A percentile compares a stretch with the other conserved stretches of the same genome.
Evolutionary conservation across 2,329 filamentous ascomycete species (phyloP).

Genomic region (Colletotrichum echinochloae): DNA sequence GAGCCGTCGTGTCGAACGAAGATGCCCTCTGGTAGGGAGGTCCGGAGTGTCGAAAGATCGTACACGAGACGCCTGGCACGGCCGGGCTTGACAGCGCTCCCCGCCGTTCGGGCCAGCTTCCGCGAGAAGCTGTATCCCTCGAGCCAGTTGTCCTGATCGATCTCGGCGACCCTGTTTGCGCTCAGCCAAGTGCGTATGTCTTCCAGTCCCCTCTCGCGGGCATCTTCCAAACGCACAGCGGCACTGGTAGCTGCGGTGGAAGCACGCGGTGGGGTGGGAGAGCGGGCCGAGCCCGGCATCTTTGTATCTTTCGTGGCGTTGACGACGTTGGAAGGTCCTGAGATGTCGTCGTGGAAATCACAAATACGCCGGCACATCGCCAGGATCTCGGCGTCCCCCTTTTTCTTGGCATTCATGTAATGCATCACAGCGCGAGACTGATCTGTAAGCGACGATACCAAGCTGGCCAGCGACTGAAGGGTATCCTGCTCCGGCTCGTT

Average conservation of each 20-base stretch:
- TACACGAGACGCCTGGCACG: constrained; percentile 62
- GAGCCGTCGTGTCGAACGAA: constrained; percentile 60
- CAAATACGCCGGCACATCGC: neutral
- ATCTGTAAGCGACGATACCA: neutral
- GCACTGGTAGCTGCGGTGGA: neutral
- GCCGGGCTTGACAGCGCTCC: neutral
- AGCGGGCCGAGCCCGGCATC: neutral
- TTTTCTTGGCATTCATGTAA: neutral
- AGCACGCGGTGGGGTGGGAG: neutral
- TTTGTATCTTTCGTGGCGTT: neutral
- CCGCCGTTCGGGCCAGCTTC: neutral
- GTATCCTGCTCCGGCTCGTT: neutral
- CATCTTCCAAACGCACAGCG: neutral
- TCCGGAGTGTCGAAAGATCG: constrained; percentile 59
- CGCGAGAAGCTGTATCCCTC: neutral
- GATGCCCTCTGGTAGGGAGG: constrained; percentile 62
- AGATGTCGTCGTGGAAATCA: neutral
- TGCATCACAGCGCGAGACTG: constrained; percentile 9
- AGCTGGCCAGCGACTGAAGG: neutral
- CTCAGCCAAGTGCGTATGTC: neutral
- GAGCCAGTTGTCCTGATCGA: neutral
- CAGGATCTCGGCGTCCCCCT: neutral
- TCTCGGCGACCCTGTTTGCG: neutral
- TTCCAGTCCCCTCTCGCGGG: neutral
- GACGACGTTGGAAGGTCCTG: neutral